Evolutionary conservation across 768 basidiomycete genomes (phyloP).

Genomic region (Filobasidium floriforme): DNA sequence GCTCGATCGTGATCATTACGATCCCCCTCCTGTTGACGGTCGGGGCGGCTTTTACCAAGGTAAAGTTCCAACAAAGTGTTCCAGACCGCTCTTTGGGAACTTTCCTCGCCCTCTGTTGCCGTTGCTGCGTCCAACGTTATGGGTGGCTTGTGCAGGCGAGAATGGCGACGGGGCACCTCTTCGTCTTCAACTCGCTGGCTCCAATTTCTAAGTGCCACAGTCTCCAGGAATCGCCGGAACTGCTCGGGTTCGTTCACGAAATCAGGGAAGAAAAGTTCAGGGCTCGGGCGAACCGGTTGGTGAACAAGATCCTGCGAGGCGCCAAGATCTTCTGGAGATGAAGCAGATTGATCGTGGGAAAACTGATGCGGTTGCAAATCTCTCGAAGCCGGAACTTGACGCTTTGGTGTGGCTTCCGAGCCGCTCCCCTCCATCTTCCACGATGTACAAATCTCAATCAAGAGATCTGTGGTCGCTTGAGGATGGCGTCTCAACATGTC

Average conservation of each 20-base stretch:
- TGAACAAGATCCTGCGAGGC: no score
- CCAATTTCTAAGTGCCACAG: slow-evolving; percentile 72
- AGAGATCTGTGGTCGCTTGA: slow-evolving; percentile 76
- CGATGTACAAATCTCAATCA: slow-evolving; percentile 80
- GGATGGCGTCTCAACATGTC: slow-evolving; percentile 75
- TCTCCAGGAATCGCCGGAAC: slow-evolving; percentile 81
- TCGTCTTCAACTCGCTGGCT: slow-evolving; percentile 53
- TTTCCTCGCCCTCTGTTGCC: slow-evolving; percentile 48
- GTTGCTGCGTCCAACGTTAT: slow-evolving; percentile 32
- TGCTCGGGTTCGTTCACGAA: slow-evolving; percentile 80
- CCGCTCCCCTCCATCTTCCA: slow-evolving; percentile 16
- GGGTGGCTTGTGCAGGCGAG: slow-evolving; percentile 34
- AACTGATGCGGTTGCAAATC: slow-evolving; percentile 58
- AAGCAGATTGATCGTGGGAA: slow-evolving; percentile 50
- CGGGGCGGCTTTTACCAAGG: slow-evolving; percentile 49
- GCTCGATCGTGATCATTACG: slow-evolving; percentile 54
- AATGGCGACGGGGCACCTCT: no score
- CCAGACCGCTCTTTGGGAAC: slow-evolving; percentile 80
- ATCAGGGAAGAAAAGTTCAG: slow-evolving; percentile 81
- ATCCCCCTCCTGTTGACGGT: slow-evolving; percentile 42
- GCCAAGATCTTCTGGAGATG: no score
- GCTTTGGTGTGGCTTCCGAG: no score
- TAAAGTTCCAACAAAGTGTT: slow-evolving; percentile 93
- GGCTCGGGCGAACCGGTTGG: slow-evolving; percentile 53
- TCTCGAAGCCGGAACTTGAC: slow-evolving; percentile 12